A percentile compares a stretch with the other conserved stretches of the same genome.
Evolutionary conservation across 148 eudicot genomes (phyloP).

Genomic region (Agrostemma githago): DNA sequence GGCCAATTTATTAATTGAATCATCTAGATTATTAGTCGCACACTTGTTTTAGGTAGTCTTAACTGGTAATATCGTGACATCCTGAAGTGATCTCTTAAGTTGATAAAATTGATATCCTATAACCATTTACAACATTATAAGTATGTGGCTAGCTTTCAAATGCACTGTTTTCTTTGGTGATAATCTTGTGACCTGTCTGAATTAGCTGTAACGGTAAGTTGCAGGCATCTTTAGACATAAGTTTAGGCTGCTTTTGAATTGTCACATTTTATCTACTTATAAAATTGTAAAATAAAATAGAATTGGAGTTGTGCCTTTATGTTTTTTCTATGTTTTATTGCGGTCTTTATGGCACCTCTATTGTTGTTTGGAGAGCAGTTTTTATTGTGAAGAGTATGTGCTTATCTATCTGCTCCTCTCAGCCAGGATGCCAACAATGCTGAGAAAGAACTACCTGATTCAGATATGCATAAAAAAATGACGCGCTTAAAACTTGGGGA

Average conservation of each 20-base stretch:
- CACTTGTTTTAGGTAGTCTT: not conserved
- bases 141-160: not conserved
- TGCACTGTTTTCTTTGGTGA: not conserved
- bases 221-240: not conserved
- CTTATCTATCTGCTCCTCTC: slow-evolving; percentile 18
- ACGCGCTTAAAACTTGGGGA: slow-evolving; percentile 58
- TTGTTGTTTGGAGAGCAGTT: not conserved
- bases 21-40: not conserved
- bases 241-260: not conserved
- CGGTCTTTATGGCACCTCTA: not conserved
- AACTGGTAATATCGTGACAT: not conserved
- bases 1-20: not conserved
- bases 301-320: not conserved
- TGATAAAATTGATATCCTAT: not conserved
- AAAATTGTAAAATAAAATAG: too few relatives aligned
- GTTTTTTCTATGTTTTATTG: not conserved
- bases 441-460: slow-evolving; percentile 46
- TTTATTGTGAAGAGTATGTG: not conserved
- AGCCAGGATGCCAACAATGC: slow-evolving; percentile 71
- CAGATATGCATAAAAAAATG: slow-evolving; percentile 50
- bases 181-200: not conserved
- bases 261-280: too few relatives aligned
- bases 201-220: not conserved
- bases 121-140: not conserved
- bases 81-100: not conserved